Base-by-base conservation (phyloP, 2,329 filamentous ascomycete genomes). In the Aspergillus sp. region DNA sequence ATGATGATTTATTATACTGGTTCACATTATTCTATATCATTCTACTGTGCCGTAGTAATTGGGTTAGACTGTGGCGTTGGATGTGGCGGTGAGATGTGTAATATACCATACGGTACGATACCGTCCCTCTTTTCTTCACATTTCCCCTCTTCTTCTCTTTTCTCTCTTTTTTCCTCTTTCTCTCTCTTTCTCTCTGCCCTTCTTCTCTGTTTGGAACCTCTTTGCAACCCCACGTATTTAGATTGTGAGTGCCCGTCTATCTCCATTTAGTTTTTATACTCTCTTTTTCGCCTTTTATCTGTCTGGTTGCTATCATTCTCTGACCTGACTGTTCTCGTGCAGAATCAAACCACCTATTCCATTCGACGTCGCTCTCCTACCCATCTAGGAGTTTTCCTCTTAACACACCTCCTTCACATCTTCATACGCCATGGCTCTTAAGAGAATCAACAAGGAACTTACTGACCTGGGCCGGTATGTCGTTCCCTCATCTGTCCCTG, bases 381-480 rank as follows among this genome's bases (percentile, higher is more conserved):
- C 41, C 32, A 35, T 46, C 43, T 15, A 22, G 43, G 32, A 35
- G 19, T 44, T 10, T 35, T 37, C 38, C 41, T 39, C 41, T 15
- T 39, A 19, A 22, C 33, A 37, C 33, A 35, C 49, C 46, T 45
- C 43, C 53, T 54, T 52, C 55, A 25, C 49, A 55, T 46, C 42
- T 52, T 39, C 45, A 44, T 48, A 61, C 61, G 58, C 58, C 50
- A 76, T 76, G 73, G 73, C 73, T 66, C 69, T 75, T 51, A 76
- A 76, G 71, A 67, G 73, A 62, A 76, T 76, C 66, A 75, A 75
- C 68, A 76, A 76, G 65, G 73, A 76, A 71, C 72, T 76, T 60
- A 70, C 70, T 68, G 73, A 76, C 57, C 69, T 76, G 54, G 73
- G 72, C 61, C 73, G 73, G 73, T 76, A 70, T 67, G 72, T 60